Evolutionary conservation across 257 asterid genomes (phyloP).

Genomic region (Hygrophila difformis): DNA sequence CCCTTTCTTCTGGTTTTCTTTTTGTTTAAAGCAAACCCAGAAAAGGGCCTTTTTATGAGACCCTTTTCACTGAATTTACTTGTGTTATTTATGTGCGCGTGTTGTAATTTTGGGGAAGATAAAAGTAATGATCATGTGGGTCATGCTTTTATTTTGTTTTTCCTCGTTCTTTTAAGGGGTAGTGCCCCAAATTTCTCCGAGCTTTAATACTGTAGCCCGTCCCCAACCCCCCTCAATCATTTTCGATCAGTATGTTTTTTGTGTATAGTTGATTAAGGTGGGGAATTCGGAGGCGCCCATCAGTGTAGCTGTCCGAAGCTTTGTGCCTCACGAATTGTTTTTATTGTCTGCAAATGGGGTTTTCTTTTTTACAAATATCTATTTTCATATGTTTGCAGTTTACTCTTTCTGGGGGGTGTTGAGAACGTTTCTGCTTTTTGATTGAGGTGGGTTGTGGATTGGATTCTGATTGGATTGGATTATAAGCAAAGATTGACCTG

Average conservation of each 20-base stretch:
- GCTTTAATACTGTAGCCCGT: conserved; percentile 4
- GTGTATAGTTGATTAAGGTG: conserved; percentile 18
- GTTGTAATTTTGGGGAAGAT: conserved; percentile 11
- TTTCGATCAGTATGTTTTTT: conserved; percentile 7
- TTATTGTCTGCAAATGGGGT: conserved; percentile 13
- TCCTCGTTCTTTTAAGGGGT: conserved; percentile 14
- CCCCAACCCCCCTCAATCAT: conserved; percentile 1
- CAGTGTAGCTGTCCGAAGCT: conserved; percentile 24
- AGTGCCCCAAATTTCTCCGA: conserved; percentile 8
- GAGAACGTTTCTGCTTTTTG: conserved; percentile 14
- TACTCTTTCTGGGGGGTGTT: conserved; percentile 16
- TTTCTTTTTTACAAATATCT: too few species aligned
- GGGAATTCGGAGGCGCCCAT: conserved; percentile 39
- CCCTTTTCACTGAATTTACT: too few species aligned
- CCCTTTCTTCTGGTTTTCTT: too few species aligned
- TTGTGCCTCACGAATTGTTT: conserved; percentile 15
- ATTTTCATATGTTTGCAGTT: conserved; percentile 16
- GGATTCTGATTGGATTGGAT: conserved; percentile 34
- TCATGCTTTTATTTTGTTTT: conserved; percentile 16
- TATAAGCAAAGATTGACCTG: conserved; percentile 34
- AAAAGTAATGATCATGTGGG: conserved; percentile 26
- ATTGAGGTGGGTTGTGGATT: conserved; percentile 29
- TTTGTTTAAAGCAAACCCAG: too few species aligned
- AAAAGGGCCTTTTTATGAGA: too few species aligned
- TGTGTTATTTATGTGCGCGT: too few species aligned